Evolutionary conservation across 1,284 basidiomycete species (phyloP), one percentile per base, ranked within the genome.

Genomic region (Apiotrichum gamsii): DNA sequence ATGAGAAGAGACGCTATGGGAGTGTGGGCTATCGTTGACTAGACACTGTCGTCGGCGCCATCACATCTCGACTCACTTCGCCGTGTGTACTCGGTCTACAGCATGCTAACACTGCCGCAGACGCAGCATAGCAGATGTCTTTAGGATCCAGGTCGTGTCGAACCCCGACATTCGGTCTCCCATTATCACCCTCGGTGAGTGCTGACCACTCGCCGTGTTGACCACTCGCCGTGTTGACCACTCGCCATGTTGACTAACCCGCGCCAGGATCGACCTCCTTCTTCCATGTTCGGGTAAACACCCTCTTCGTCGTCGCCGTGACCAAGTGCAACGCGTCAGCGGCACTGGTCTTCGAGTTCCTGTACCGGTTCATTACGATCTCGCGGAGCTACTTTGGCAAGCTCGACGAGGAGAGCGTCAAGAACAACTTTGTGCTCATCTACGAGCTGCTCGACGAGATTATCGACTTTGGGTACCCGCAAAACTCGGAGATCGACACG

Each of bases 271-370:
- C 90, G 20, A 96, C 93, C 0, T 91, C 88, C 59, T 96, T 96
- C 81, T 94, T 98, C 74, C 90, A 98, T 72, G 90, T 97, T 49
- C 79, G 90, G 49, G 79, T 93, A 53, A 91, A 94, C 75, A 96
- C 96, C 65, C 78, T 97, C 43, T 97, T 95, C 66, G 78, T 97
- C 20, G 86, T 96, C 14, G 90, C 88, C 1, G 90, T 95, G 10
- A 95, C 91, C 32, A 96, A 93, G 90, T 88, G 83, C 66, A 98
- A 99, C 63, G 93, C 90, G 33, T 96, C 96, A 59, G 94, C 94
- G 2, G 95, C 94, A 0, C 82, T 99, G 16, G 87, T 98, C 8
- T 99, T 97, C 74, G 95, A 98, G 70, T 96, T 93, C 70, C 84
- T 89, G 72, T 97, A 97, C 75, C 83, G 90, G 28, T 90, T 98